phyloP scores from a whole-genome alignment of 768 basidiomycete genomes.

The Tylopilus felleus region DNA sequence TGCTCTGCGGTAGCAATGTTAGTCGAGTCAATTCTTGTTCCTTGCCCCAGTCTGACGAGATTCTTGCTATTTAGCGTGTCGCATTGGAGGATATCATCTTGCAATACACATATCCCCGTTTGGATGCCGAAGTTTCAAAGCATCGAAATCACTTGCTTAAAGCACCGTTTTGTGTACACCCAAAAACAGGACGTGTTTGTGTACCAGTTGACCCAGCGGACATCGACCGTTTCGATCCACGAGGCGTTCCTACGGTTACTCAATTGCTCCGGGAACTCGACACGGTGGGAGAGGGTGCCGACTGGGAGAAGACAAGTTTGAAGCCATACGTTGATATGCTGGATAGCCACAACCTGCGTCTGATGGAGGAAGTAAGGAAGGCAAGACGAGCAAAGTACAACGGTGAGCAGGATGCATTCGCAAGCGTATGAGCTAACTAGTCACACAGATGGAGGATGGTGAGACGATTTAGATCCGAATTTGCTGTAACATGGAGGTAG shows the following conservation, averaged over 20 bases:
- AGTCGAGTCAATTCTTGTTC: constrained; percentile 8
- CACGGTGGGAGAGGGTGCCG: constrained; percentile 50
- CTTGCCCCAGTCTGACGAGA: neutral
- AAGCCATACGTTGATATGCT: constrained; percentile 88
- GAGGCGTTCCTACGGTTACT: constrained; percentile 78
- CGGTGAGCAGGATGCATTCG: constrained; percentile 10
- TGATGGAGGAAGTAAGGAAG: constrained; percentile 31
- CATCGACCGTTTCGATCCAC: constrained; percentile 83
- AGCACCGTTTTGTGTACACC: constrained; percentile 95
- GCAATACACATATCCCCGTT: constrained; percentile 92
- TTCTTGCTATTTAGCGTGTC: constrained; percentile 21
- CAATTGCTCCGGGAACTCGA: constrained; percentile 84
- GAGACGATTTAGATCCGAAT: constrained; percentile 6
- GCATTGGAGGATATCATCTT: constrained; percentile 86
- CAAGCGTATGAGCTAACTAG: neutral
- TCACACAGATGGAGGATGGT: constrained; percentile 26
- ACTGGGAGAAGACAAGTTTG: constrained; percentile 86
- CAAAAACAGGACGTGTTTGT: constrained; percentile 92
- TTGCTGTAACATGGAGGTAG: neutral
- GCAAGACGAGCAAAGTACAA: constrained; percentile 17
- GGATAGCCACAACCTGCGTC: constrained; percentile 57
- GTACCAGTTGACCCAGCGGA: constrained; percentile 80
- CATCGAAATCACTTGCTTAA: constrained; percentile 97
- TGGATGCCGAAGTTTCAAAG: constrained; percentile 97
- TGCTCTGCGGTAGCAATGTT: constrained; percentile 29